Conservation (phyloP, 1,139 yeast species). For the Yamadazyma friedrichii region DNA sequence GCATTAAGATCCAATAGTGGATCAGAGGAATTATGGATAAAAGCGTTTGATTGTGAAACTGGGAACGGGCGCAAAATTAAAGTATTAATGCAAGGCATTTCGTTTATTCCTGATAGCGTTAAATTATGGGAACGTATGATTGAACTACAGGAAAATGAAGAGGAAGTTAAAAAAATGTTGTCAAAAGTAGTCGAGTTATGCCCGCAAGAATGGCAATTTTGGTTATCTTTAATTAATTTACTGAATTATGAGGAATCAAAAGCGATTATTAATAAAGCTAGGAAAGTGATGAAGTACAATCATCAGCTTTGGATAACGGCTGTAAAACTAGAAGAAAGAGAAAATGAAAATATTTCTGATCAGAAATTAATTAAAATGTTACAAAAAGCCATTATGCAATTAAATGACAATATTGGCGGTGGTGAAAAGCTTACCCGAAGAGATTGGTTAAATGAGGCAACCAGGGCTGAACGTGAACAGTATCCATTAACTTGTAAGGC, state of each 20-base stretch:
- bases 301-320: conserved; percentile 71
- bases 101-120: conserved; percentile 45
- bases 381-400: conserved; percentile 51
- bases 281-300: conserved; percentile 52
- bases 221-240: conserved; percentile 52
- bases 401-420: conserved; percentile 16
- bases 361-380: conserved; percentile 45
- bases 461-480: conserved; percentile 35
- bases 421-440: conserved; percentile 25
- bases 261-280: conserved; percentile 55
- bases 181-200: conserved; percentile 68
- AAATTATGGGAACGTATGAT: conserved; percentile 56
- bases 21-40: conserved; percentile 69
- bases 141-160: conserved; percentile 46
- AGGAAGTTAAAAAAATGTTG: conserved; percentile 55
- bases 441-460: conserved; percentile 47
- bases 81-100: conserved; percentile 62
- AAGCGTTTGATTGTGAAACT: conserved; percentile 64
- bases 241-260: conserved; percentile 52
- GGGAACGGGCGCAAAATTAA: conserved; percentile 34
- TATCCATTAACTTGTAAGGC: conserved; percentile 38
- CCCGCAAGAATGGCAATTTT: conserved; percentile 62
- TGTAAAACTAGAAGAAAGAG: conserved; percentile 66
- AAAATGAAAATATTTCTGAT: conserved; percentile 26
- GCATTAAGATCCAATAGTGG: conserved; percentile 59